Base-by-base conservation (phyloP, 805 yeast genomes). In the Barnettozyma sucrosica region DNA sequence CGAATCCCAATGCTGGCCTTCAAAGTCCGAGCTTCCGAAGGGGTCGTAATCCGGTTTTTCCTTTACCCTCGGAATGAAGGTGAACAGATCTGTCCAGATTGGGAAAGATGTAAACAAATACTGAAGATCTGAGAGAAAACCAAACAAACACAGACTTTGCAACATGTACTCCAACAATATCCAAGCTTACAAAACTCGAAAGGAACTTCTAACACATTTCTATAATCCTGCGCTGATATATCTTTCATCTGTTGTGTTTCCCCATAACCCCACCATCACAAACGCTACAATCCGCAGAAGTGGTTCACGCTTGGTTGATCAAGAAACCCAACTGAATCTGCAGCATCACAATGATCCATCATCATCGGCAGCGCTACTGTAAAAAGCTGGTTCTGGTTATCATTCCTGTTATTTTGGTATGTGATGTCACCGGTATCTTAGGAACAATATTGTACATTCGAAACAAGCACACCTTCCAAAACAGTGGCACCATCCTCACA, bases 31-130 rank as follows among this genome's bases (percentile, higher is more conserved):
- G n/a, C n/a, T n/a, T 23, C 25, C 25, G 25, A 6, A 23, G 5
- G 25, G 25, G 36, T 6, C 10, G 10, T 7, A 16, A 32, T 32
- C 36, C 36, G 36, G 10, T 21, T 21, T 5, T 6, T 36, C n/a
- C 8, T 36, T 36, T 19, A 19, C 20, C 38, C 38, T 36, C 38
- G 38, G 38, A 36, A 8, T 16, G n/a, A n/a, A n/a, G n/a, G n/a
- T n/a, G n/a, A n/a, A n/a, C n/a, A n/a, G n/a, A n/a, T n/a, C 23
- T 11, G 13, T 37, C 58, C 59, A 38, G 36, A 52, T 57, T 50
- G 21, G 59, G 61, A 34, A 44, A 55, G 49, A 51, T 1, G 56
- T 57, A 57, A 57, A 57, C 57, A 55, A 44, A 38, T 23, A 14
- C 20, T 20, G 19, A 18, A n/a, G 21, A 23, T 32, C 33, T 19